These are phyloP conservation scores for Cucurbita ficifolia DNA, from an alignment of 306 rosid species.

Conservation along the genomic window DNA sequence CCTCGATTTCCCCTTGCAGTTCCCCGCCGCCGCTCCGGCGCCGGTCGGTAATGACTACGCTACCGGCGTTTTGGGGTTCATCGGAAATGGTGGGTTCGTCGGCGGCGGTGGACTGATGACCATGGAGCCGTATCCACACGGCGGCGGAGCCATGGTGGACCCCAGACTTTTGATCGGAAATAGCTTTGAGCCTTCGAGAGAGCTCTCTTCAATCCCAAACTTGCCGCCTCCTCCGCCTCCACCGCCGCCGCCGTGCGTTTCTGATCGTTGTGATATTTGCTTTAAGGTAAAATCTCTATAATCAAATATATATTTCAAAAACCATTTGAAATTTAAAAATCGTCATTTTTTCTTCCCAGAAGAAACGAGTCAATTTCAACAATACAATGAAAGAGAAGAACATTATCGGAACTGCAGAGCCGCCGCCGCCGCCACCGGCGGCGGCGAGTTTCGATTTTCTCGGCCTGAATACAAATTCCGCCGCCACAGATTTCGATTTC, in stretches of 20 bases:
- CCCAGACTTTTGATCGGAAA: slow-evolving; percentile 5
- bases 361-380: slow-evolving; percentile 24
- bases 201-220: slow-evolving; percentile 90
- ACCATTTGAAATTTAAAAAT: no score
- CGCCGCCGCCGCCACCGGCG: slow-evolving; percentile 1
- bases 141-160: background rate
- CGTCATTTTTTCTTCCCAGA: slow-evolving; percentile 11
- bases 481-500: background rate
- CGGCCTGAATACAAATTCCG: slow-evolving; percentile 14
- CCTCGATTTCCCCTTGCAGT: slow-evolving; percentile 24
- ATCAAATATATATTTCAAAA: background rate
- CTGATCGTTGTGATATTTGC: slow-evolving; percentile 25
- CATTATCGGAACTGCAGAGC: background rate
- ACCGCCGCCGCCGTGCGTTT: slow-evolving; percentile 6
- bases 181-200: slow-evolving; percentile 40
- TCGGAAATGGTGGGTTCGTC: background rate
- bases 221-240: background rate
- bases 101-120: background rate
- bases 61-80: background rate
- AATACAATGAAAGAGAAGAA: slow-evolving; percentile 12
- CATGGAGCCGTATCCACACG: slow-evolving; percentile 4
- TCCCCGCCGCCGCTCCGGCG: slow-evolving; percentile 11
- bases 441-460: slow-evolving; percentile 15
- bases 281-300: slow-evolving; percentile 31
- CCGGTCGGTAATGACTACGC: slow-evolving; percentile 3